These are phyloP conservation scores for Aspergillus tubingensis DNA, from an alignment of 2,329 filamentous ascomycete species.

Conservation along the genomic window DNA sequence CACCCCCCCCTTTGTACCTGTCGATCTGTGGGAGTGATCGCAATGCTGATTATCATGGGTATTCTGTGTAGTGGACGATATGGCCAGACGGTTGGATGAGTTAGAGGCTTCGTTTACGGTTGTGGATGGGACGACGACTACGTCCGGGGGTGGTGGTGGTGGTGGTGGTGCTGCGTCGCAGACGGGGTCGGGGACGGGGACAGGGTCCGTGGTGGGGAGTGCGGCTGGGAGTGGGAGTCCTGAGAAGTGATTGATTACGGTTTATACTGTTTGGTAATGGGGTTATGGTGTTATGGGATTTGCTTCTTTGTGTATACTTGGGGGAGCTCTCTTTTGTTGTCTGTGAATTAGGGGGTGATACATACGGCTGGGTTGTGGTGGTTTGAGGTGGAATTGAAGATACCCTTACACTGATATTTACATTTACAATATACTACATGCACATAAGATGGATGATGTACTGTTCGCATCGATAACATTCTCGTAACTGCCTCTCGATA, in stretches of 20 bases:
- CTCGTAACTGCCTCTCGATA: neutral
- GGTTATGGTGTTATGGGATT: neutral
- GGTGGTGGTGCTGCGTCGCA: constrained; percentile 11
- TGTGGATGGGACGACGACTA: constrained; percentile 38
- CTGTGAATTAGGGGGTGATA: neutral
- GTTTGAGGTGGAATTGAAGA: neutral
- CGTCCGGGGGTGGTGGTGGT: constrained; percentile 22
- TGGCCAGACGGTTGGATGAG: constrained; percentile 82
- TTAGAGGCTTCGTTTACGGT: constrained; percentile 72
- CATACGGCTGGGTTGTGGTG: neutral
- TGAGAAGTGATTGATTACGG: neutral
- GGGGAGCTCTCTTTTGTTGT: neutral
- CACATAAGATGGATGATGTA: neutral
- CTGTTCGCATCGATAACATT: neutral
- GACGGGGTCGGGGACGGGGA: constrained; percentile 12
- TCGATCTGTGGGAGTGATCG: neutral
- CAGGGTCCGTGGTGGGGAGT: constrained; percentile 7
- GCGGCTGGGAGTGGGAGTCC: constrained; percentile 5
- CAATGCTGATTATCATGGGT: neutral
- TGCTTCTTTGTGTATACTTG: no score
- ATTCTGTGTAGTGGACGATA: constrained; percentile 75
- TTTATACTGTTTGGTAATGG: no score
- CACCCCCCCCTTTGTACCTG: neutral
- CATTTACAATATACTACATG: neutral
- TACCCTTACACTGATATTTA: neutral